Conservation (phyloP, 805 yeast genomes). For the Candida caryicola region DNA sequence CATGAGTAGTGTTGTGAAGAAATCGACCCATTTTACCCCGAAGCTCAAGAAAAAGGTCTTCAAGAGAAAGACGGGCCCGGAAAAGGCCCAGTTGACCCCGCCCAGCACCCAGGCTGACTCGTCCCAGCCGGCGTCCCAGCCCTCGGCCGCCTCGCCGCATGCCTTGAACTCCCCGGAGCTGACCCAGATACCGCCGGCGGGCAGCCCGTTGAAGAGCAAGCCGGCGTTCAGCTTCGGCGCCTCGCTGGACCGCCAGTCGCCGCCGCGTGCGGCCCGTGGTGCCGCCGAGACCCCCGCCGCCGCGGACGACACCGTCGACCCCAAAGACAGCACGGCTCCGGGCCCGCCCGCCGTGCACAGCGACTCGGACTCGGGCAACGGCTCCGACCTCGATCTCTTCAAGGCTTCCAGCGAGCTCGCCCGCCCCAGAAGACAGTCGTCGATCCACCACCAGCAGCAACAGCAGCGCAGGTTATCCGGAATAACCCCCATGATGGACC, state of each 20-base stretch:
- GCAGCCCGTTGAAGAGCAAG: not conserved
- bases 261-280: constrained; percentile 3
- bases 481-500: constrained; percentile 22
- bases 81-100: constrained; percentile 7
- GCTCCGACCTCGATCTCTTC: constrained; percentile 30
- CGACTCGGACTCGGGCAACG: constrained; percentile 8
- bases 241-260: not conserved
- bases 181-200: constrained; percentile 5
- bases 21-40: constrained; percentile 65
- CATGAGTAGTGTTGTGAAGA: constrained; percentile 49
- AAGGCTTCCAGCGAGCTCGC: constrained; percentile 18
- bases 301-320: constrained; percentile 25
- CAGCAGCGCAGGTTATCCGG: constrained; percentile 38
- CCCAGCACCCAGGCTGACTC: constrained; percentile 12
- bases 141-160: not conserved
- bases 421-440: constrained; percentile 24
- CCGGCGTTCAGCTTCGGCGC: not conserved
- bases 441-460: constrained; percentile 14
- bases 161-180: constrained; percentile 9
- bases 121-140: not conserved
- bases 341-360: not conserved
- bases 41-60: constrained; percentile 36
- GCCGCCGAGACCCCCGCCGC: constrained; percentile 2
- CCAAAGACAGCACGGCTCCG: constrained; percentile 16
- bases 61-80: constrained; percentile 12